These are phyloP conservation scores for Epichloe hybrida DNA, from an alignment of 2,329 filamentous ascomycete species.

Conservation along the genomic window DNA sequence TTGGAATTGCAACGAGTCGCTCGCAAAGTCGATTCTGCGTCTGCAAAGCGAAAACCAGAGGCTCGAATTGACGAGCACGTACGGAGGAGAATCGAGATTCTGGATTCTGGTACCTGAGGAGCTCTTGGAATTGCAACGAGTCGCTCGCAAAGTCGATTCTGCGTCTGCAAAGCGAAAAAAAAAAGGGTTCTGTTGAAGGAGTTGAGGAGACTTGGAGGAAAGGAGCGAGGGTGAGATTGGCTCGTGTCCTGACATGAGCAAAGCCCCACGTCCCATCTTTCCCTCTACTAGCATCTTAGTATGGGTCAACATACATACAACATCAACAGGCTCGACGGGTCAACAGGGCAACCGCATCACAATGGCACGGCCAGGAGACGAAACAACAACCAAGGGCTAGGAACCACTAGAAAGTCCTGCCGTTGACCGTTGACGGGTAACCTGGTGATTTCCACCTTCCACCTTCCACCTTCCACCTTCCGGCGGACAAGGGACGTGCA, in stretches of 20 bases:
- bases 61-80: background rate
- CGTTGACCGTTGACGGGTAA: too few relatives aligned
- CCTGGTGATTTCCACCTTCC: background rate
- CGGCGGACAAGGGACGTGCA: background rate
- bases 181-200: background rate
- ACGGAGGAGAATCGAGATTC: background rate
- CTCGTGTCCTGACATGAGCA: conserved; percentile 1
- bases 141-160: too few relatives aligned
- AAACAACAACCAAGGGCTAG: too few relatives aligned
- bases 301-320: background rate
- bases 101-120: background rate
- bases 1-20: too few relatives aligned
- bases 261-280: background rate
- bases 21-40: too few relatives aligned
- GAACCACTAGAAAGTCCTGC: too few relatives aligned
- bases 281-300: background rate
- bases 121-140: too few relatives aligned
- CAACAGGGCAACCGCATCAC: background rate
- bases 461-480: background rate
- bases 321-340: background rate
- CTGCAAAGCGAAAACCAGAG: background rate
- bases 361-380: background rate
- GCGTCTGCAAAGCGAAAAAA: background rate
- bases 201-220: background rate
- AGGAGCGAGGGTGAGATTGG: background rate